phyloP scores from a whole-genome alignment of 169 alveolate species.

The Gregarina niphandrodes region DNA sequence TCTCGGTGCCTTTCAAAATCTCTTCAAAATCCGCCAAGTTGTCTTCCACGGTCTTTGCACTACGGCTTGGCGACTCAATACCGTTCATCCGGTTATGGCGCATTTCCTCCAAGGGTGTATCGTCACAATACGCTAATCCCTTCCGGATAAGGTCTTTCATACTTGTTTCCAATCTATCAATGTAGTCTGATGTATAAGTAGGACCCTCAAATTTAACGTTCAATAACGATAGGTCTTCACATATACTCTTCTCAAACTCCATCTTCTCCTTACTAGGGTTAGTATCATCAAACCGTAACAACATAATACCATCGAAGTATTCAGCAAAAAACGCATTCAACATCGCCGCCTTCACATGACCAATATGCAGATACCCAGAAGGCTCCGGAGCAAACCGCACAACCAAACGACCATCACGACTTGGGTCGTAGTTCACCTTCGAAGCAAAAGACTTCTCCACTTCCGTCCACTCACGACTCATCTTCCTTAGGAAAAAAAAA shows the following conservation, averaged over 20 bases:
- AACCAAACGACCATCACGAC: too few species aligned
- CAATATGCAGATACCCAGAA: conserved; percentile 92
- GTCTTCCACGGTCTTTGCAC: conserved; percentile 60
- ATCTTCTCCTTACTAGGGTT: conserved; percentile 80
- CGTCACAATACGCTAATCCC: conserved; percentile 83
- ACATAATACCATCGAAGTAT: conserved; percentile 74
- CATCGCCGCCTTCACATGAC: conserved; percentile 94
- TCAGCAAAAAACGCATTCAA: conserved; percentile 75
- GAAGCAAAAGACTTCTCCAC: too few species aligned
- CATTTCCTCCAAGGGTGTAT: conserved; percentile 81
- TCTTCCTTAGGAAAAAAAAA: too few species aligned
- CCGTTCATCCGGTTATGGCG: conserved; percentile 80
- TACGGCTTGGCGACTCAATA: conserved; percentile 38
- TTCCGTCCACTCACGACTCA: too few species aligned
- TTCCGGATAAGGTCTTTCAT: conserved; percentile 51
- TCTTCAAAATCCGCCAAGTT: conserved; percentile 61
- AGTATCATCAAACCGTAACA: conserved; percentile 89
- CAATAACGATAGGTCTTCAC: conserved; percentile 59
- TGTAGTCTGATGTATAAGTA: conserved; percentile 82
- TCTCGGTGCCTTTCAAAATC: conserved; percentile 44
- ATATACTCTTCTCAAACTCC: conserved; percentile 73
- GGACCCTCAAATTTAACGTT: conserved; percentile 57
- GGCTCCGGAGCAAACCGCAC: conserved; percentile 99
- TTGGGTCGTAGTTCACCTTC: too few species aligned
- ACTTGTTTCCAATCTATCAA: conserved; percentile 52